phyloP scores from a whole-genome alignment of 768 basidiomycete species.

The Termitomyces sp. region DNA sequence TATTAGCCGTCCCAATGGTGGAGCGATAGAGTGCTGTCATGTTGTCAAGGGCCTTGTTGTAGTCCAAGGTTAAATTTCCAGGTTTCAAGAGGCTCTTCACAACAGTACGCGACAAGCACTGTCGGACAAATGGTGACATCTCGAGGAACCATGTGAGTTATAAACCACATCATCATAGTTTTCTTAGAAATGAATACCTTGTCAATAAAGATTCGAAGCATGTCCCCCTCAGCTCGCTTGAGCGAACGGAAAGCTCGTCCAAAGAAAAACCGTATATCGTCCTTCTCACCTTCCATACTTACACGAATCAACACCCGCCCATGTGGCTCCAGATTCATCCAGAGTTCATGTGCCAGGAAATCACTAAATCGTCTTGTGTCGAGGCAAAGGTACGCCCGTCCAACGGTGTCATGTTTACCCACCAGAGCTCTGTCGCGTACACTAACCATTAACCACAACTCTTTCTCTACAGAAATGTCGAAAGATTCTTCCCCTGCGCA shows the following conservation, averaged over 20 bases:
- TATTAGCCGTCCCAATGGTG: slow-evolving; percentile 59
- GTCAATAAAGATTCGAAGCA: slow-evolving; percentile 95
- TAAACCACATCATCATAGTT: neutral
- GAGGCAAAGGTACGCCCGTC: slow-evolving; percentile 86
- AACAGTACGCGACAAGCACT: slow-evolving; percentile 73
- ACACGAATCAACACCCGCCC: slow-evolving; percentile 84
- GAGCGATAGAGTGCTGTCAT: slow-evolving; percentile 78
- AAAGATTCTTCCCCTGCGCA: slow-evolving; percentile 91
- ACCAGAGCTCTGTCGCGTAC: slow-evolving; percentile 86
- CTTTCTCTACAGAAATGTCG: slow-evolving; percentile 88
- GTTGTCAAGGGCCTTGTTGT: slow-evolving; percentile 85
- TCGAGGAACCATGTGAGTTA: slow-evolving; percentile 21
- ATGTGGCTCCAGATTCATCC: slow-evolving; percentile 84
- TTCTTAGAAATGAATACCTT: slow-evolving; percentile 56
- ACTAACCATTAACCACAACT: slow-evolving; percentile 97
- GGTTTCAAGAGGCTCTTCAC: slow-evolving; percentile 76
- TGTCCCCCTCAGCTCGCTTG: slow-evolving; percentile 90
- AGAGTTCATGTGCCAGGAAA: slow-evolving; percentile 84
- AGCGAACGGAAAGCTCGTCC: slow-evolving; percentile 91
- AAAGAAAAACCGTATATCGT: slow-evolving; percentile 96
- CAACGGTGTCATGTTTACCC: slow-evolving; percentile 91
- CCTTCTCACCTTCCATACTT: slow-evolving; percentile 99
- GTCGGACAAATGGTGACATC: slow-evolving; percentile 93
- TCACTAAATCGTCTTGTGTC: slow-evolving; percentile 88
- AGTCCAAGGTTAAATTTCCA: slow-evolving; percentile 56